Percentiles rank a stretch among this genome's conserved stretches.
Evolutionary conservation across 139 green algal genomes (phyloP).

Genomic region (Chlorokybus atmophyticus): DNA sequence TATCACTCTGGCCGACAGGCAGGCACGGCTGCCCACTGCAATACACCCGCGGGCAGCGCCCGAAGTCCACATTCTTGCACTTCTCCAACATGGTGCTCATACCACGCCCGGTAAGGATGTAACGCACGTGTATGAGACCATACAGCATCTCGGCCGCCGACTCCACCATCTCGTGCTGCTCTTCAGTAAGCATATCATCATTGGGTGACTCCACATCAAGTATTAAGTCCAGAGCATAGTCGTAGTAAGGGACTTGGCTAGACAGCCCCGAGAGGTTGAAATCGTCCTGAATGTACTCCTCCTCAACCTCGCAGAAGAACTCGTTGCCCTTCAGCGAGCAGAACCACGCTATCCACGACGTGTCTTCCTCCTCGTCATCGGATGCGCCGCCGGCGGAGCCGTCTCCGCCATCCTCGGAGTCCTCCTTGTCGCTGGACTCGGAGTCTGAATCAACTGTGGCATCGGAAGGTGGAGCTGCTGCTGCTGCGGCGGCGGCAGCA

Average conservation of each 20-base stretch:
- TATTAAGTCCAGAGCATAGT: slow-evolving; percentile 93
- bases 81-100: slow-evolving; percentile 64
- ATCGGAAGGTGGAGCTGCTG: no score
- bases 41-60: slow-evolving; percentile 71
- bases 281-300: slow-evolving; percentile 96
- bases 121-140: slow-evolving; percentile 89
- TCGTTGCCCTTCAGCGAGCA: slow-evolving; percentile 55
- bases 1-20: slow-evolving; percentile 72
- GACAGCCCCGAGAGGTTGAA: slow-evolving; percentile 91
- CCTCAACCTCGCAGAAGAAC: slow-evolving; percentile 59
- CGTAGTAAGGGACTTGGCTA: slow-evolving; percentile 89
- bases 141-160: slow-evolving; percentile 90
- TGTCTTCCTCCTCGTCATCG: slow-evolving; percentile 39
- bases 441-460: no score
- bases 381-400: no score
- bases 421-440: slow-evolving; percentile 29
- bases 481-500: no score
- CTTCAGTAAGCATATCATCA: slow-evolving; percentile 46
- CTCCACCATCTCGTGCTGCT: slow-evolving; percentile 71
- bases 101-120: slow-evolving; percentile 73
- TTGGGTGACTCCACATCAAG: slow-evolving; percentile 75
- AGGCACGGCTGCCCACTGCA: slow-evolving; percentile 84
- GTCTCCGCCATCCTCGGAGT: slow-evolving; percentile 27
- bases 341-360: slow-evolving; percentile 86
- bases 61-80: slow-evolving; percentile 81